phyloP scores from a whole-genome alignment of 2,329 filamentous ascomycete species.

The Plenodomus biglobosus region DNA sequence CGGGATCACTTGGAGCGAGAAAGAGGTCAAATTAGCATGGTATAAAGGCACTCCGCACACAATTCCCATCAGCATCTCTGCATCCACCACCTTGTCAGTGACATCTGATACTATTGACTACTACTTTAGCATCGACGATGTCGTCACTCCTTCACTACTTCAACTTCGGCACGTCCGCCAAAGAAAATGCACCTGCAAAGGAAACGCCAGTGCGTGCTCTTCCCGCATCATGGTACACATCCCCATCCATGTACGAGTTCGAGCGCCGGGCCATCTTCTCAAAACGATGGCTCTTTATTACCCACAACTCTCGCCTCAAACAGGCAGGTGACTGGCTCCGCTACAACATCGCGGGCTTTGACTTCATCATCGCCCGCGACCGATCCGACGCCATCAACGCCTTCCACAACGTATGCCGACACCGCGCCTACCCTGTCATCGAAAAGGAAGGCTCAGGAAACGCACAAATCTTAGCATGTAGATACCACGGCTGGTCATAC shows the following conservation, averaged over 20 bases:
- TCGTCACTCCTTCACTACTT: constrained; percentile 20
- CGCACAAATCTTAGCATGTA: constrained; percentile 43
- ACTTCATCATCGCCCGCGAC: constrained; percentile 23
- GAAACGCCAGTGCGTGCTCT: constrained; percentile 36
- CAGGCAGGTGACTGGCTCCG: constrained; percentile 23
- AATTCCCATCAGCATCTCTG: not conserved
- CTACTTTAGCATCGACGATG: constrained; percentile 1
- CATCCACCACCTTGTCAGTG: too few species aligned
- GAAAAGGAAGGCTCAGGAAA: constrained; percentile 35
- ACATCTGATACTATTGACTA: too few species aligned
- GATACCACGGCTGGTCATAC: constrained; percentile 52
- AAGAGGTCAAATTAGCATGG: not conserved
- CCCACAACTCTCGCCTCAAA: constrained; percentile 31
- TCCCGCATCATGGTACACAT: constrained; percentile 51
- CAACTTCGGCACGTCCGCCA: constrained; percentile 12
- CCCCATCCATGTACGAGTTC: constrained; percentile 49
- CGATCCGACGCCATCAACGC: constrained; percentile 23
- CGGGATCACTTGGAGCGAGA: not conserved
- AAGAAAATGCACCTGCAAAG: constrained; percentile 2
- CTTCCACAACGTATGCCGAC: constrained; percentile 49
- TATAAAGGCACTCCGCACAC: constrained; percentile 1
- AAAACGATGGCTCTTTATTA: constrained; percentile 43
- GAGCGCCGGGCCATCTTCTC: constrained; percentile 52
- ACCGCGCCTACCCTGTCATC: constrained; percentile 43
- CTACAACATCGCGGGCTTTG: constrained; percentile 26